A percentile compares a stretch with the other conserved stretches of the same genome.
phyloP scores from a whole-genome alignment of 2,329 filamentous ascomycete species.

The Curvularia verruculosa region DNA sequence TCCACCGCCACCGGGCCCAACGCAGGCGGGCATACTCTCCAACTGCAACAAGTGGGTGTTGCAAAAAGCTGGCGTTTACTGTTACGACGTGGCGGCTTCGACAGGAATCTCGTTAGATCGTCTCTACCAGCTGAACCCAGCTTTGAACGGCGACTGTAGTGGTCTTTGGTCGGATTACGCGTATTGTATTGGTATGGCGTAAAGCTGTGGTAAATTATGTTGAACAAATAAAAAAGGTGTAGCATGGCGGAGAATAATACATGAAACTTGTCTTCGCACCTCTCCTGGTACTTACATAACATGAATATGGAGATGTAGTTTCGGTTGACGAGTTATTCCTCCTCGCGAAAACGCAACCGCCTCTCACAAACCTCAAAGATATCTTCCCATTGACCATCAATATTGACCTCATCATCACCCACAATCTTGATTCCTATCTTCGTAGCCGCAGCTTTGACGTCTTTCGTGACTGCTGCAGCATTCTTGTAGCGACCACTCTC shows the following conservation, averaged over 20 bases:
- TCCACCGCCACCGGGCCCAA: background rate
- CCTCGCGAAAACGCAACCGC: background rate
- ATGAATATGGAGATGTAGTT: background rate
- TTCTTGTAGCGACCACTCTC: background rate
- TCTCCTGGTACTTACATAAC: background rate
- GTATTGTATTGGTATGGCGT: background rate
- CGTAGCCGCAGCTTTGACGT: background rate
- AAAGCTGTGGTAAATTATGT: background rate
- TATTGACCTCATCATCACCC: background rate
- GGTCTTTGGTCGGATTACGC: background rate
- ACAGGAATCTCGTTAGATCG: background rate
- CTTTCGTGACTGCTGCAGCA: background rate
- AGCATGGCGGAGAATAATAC: background rate
- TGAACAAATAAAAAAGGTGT: background rate
- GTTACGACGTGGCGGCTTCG: background rate
- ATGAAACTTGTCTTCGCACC: background rate
- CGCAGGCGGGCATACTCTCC: background rate
- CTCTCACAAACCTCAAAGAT: background rate
- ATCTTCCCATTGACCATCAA: background rate
- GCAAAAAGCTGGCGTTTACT: background rate
- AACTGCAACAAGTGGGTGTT: background rate
- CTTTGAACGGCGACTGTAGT: background rate
- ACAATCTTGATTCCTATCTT: slow-evolving; percentile 1
- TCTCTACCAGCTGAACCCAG: background rate
- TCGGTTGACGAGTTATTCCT: background rate